These are phyloP conservation scores for Russula abietina DNA, from an alignment of 768 basidiomycete genomes.

Conservation along the genomic window DNA sequence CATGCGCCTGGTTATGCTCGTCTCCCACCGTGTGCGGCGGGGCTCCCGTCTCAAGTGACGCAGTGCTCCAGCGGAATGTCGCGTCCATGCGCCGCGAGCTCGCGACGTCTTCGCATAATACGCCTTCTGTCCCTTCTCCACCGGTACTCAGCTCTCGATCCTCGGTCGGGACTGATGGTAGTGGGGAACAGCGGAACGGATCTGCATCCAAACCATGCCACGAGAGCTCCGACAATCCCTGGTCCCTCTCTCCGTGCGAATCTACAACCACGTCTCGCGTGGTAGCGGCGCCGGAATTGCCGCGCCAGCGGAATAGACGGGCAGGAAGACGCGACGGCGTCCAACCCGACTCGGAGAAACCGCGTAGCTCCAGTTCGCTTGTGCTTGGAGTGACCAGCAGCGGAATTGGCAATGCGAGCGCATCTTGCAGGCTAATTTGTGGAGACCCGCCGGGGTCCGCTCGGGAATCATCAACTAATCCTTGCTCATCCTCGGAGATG, in stretches of 20 bases:
- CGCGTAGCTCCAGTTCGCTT: conserved; percentile 7
- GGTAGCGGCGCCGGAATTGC: not conserved
- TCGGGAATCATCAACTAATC: not conserved
- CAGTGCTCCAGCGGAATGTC: conserved; percentile 25
- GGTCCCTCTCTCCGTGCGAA: not conserved
- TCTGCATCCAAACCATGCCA: conserved; percentile 23
- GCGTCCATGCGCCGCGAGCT: conserved; percentile 12
- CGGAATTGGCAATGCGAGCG: conserved; percentile 24
- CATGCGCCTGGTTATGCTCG: not conserved
- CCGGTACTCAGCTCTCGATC: not conserved
- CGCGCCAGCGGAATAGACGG: conserved; percentile 17
- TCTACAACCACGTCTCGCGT: not conserved
- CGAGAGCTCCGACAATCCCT: conserved; percentile 13
- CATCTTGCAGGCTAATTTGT: conserved; percentile 18
- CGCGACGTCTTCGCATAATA: not conserved
- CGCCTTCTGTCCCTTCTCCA: not conserved
- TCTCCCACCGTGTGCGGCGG: not conserved
- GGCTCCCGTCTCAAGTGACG: conserved; percentile 10
- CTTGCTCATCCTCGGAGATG: conserved; percentile 8
- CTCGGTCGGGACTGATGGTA: conserved; percentile 8
- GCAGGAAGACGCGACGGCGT: conserved; percentile 5
- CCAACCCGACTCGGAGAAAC: not conserved
- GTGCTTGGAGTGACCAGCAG: conserved; percentile 18
- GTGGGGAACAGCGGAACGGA: conserved; percentile 20
- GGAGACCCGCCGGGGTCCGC: not conserved